A percentile compares a stretch with the other conserved stretches of the same genome.
Conservation (phyloP, 1,284 basidiomycete species). For the Puccinia polysora region DNA sequence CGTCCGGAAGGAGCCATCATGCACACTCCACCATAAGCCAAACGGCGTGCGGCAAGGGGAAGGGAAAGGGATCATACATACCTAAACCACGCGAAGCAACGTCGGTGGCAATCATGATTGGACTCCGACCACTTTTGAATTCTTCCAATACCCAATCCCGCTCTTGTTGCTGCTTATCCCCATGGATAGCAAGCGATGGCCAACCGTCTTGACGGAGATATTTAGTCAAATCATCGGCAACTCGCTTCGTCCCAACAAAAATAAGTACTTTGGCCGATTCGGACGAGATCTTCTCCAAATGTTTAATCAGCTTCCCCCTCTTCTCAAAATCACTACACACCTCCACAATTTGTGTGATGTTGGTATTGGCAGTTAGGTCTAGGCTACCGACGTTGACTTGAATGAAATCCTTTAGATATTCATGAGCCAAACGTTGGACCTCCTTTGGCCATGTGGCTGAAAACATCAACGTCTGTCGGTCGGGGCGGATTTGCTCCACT, state of each 20-base stretch:
- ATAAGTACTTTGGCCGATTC: slow-evolving; percentile 99
- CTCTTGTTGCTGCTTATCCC: slow-evolving; percentile 90
- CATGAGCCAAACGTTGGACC: slow-evolving; percentile 92
- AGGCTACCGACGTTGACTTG: slow-evolving; percentile 99
- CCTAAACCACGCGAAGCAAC: slow-evolving; percentile 98
- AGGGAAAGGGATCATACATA: slow-evolving; percentile 62
- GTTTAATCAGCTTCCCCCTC: slow-evolving; percentile 89
- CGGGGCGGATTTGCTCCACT: slow-evolving; percentile 65
- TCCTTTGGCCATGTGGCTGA: slow-evolving; percentile 99
- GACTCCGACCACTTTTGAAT: slow-evolving; percentile 95
- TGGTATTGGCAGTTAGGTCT: slow-evolving; percentile 97
- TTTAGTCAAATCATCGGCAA: slow-evolving; percentile 97
- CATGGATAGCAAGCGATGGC: slow-evolving; percentile 97
- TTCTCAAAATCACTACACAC: slow-evolving; percentile 98
- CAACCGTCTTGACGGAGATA: slow-evolving; percentile 94
- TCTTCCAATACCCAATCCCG: slow-evolving; percentile 98
- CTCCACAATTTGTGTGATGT: slow-evolving; percentile 91
- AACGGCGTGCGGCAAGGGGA: background rate
- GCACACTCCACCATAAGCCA: slow-evolving; percentile 18
- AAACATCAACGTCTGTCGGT: slow-evolving; percentile 61
- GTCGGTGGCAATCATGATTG: slow-evolving; percentile 85
- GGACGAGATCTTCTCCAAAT: slow-evolving; percentile 89
- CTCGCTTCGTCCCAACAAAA: slow-evolving; percentile 95
- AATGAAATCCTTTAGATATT: slow-evolving; percentile 92
- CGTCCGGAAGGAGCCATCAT: background rate